Conservation (phyloP, 352 stramenopile genomes). For the Pythium grandisporangium region DNA sequence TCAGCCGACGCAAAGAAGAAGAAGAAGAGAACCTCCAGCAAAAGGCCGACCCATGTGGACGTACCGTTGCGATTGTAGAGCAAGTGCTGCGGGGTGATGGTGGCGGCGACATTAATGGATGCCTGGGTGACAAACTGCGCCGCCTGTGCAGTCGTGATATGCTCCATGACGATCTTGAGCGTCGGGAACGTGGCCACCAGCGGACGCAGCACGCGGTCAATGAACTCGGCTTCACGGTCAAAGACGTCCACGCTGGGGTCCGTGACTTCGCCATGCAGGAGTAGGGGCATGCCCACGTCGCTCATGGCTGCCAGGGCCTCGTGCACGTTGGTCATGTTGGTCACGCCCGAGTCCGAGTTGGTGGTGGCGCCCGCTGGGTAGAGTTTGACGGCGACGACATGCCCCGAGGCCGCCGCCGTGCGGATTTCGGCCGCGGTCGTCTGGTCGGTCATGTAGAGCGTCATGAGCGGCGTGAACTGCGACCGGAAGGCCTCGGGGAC, state of each 20-base stretch:
- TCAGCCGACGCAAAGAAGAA: no score
- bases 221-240: conserved; percentile 95
- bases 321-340: conserved; percentile 92
- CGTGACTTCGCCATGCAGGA: conserved; percentile 97
- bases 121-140: conserved; percentile 91
- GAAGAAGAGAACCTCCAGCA: no score
- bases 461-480: conserved; percentile 95
- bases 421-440: conserved; percentile 95
- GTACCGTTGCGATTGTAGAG: conserved; percentile 97
- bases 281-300: conserved; percentile 87
- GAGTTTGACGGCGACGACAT: conserved; percentile 95
- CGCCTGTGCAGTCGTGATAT: conserved; percentile 97
- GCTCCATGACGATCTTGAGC: conserved; percentile 99
- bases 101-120: conserved; percentile 91
- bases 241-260: conserved; percentile 95
- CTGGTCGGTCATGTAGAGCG: conserved; percentile 98
- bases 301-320: conserved; percentile 72
- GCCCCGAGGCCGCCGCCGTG: conserved; percentile 78
- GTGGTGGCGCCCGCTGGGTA: conserved; percentile 98
- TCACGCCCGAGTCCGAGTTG: conserved; percentile 97
- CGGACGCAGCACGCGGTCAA: conserved; percentile 92
- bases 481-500: conserved; percentile 47
- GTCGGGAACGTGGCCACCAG: conserved; percentile 89
- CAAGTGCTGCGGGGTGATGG: conserved; percentile 99
- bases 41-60: no score